Conservation (phyloP, 495 filamentous ascomycete genomes). For the Talaromyces liani region DNA sequence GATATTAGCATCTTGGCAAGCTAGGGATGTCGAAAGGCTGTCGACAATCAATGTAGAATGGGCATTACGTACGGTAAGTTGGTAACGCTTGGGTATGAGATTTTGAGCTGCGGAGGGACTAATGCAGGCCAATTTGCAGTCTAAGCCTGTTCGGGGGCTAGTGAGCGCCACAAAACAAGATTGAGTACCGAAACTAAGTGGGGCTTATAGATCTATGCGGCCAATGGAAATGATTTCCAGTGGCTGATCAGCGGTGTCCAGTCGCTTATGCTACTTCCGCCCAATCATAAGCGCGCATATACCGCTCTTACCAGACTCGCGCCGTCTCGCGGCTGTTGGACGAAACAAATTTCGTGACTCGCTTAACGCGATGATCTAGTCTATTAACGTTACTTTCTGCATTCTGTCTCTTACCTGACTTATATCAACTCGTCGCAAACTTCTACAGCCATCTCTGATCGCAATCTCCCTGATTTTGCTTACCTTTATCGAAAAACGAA, state of each 20-base stretch:
- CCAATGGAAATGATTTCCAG: background rate
- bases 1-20: background rate
- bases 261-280: background rate
- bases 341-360: background rate
- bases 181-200: background rate
- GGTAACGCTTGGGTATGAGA: background rate
- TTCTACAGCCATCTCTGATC: no score
- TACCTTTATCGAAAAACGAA: background rate
- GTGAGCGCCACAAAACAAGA: slow-evolving; percentile 2
- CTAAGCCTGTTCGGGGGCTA: background rate
- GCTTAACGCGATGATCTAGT: no score
- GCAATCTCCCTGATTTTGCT: background rate
- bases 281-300: background rate
- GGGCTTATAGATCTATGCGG: background rate
- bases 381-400: no score
- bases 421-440: no score
- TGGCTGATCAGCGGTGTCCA: background rate
- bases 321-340: background rate
- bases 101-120: background rate
- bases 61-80: background rate
- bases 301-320: background rate
- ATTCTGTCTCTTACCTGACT: background rate
- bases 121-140: background rate
- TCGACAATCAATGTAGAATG: background rate
- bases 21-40: background rate